A percentile compares a stretch with the other conserved stretches of the same genome.
Conservation (phyloP, 306 rosid genomes). For the Cucurbita moschata region DNA sequence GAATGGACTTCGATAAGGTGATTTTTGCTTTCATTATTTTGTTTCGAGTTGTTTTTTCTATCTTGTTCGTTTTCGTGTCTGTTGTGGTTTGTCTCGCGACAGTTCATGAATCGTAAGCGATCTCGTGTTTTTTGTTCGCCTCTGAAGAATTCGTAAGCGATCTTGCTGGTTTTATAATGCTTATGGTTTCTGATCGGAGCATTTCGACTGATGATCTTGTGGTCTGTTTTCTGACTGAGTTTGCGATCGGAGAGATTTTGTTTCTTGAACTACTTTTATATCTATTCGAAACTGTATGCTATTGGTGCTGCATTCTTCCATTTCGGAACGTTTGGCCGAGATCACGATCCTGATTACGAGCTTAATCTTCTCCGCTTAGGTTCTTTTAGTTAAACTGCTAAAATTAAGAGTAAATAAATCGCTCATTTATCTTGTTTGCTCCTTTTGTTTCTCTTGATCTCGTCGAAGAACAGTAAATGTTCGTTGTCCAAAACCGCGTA, state of each 20-base stretch:
- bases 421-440: not conserved
- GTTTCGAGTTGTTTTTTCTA: not conserved
- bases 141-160: slow-evolving; percentile 25
- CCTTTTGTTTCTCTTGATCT: not conserved
- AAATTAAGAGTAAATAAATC: not conserved
- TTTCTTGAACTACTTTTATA: not conserved
- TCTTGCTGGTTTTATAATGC: slow-evolving; percentile 23
- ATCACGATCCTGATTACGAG: not conserved
- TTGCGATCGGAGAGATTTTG: slow-evolving; percentile 10
- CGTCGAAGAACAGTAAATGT: not conserved
- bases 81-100: not conserved
- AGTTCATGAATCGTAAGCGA: slow-evolving; percentile 33
- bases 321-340: not conserved
- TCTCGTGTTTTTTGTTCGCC: slow-evolving; percentile 18
- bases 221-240: not conserved
- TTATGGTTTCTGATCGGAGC: slow-evolving; percentile 8
- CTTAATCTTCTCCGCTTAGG: not conserved
- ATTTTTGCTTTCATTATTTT: slow-evolving; percentile 7
- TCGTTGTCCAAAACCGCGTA: not conserved
- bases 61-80: not conserved
- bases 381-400: not conserved
- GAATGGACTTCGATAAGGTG: slow-evolving; percentile 56
- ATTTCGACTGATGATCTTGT: slow-evolving; percentile 19
- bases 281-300: not conserved
- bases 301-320: not conserved